Conservation (phyloP, 441 rosid genomes). For the Corymbia calophylla region DNA sequence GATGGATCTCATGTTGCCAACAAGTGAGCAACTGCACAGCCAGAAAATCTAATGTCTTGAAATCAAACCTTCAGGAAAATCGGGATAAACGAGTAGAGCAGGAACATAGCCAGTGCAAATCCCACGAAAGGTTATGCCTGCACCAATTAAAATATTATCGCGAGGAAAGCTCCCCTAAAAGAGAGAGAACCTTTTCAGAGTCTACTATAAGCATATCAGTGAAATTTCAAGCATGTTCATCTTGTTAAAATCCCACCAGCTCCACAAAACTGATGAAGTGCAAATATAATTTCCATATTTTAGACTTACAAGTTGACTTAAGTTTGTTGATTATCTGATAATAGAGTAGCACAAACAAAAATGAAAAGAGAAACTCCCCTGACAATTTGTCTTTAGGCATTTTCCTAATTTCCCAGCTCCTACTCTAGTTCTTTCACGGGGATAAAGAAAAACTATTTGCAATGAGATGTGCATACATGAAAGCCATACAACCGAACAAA, state of each 20-base stretch:
- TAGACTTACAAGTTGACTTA: neutral
- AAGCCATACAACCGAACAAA: neutral
- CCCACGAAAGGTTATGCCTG: neutral
- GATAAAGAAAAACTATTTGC: neutral
- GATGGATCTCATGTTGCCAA: neutral
- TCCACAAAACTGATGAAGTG: neutral
- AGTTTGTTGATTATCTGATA: neutral
- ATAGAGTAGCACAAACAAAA: neutral
- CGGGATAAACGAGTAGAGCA: neutral
- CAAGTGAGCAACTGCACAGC: neutral
- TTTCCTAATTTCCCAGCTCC: neutral
- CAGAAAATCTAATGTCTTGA: neutral
- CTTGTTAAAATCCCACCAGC: neutral
- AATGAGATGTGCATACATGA: neutral
- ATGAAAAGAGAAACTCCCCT: neutral
- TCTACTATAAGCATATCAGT: neutral
- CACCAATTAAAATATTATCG: neutral
- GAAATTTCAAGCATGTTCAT: neutral
- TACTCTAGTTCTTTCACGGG: neutral
- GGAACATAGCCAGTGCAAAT: neutral
- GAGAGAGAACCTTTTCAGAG: neutral
- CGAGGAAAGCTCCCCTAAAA: neutral
- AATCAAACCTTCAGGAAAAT: neutral
- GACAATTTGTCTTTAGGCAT: neutral
- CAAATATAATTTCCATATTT: neutral